phyloP scores from a whole-genome alignment of 148 eudicot species.

The Drosera capensis region DNA sequence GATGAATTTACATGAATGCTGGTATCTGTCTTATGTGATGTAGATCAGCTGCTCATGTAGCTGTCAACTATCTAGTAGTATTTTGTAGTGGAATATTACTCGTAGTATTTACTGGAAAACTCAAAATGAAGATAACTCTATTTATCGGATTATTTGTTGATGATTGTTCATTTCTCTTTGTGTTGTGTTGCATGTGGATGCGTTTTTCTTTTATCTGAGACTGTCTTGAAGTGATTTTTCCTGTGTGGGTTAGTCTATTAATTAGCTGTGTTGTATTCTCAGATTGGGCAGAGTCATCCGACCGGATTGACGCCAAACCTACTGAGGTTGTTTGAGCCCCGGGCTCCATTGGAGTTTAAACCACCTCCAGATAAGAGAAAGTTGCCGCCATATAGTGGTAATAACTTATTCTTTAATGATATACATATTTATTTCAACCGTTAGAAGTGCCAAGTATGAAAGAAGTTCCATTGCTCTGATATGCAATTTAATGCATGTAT shows the following conservation, averaged over 20 bases:
- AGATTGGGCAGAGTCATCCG: slow-evolving; percentile 94
- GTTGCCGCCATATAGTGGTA: slow-evolving; percentile 84
- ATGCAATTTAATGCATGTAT: neutral
- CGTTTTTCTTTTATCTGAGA: neutral
- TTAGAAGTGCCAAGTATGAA: no score
- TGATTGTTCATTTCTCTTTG: no score
- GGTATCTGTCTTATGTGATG: no score
- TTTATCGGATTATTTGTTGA: no score
- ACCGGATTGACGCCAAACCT: slow-evolving; percentile 78
- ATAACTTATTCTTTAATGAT: neutral
- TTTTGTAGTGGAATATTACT: no score
- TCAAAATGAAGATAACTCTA: no score
- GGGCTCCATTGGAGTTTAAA: slow-evolving; percentile 79
- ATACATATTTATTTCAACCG: neutral
- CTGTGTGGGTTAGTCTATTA: no score
- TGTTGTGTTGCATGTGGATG: neutral
- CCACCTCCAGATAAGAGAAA: slow-evolving; percentile 93
- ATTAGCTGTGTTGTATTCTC: slow-evolving; percentile 4
- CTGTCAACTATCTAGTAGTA: no score
- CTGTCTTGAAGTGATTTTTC: neutral
- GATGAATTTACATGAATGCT: no score
- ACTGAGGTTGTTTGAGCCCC: slow-evolving; percentile 86
- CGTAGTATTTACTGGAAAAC: no score
- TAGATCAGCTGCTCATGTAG: no score
- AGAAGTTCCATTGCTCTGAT: neutral